A percentile compares a stretch with the other conserved stretches of the same genome.
Evolutionary conservation across 2,329 filamentous ascomycete species (phyloP).

Genomic region (Alternaria incomplexa): DNA sequence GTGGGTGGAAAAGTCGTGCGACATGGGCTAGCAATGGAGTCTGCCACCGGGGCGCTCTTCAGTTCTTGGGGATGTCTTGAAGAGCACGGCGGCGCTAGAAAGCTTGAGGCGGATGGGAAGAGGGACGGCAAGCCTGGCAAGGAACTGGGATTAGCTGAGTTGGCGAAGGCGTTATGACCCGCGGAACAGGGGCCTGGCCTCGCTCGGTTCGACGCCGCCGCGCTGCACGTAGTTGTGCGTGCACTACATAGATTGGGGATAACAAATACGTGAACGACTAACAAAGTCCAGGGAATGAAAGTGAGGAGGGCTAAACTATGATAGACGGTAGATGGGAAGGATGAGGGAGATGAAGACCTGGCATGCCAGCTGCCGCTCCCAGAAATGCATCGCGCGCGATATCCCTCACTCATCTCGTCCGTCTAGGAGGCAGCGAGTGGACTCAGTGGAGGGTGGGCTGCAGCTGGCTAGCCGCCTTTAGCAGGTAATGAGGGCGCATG

Average conservation of each 20-base stretch:
- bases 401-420: not conserved
- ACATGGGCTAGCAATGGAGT: constrained; percentile 41
- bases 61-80: constrained; percentile 17
- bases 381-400: not conserved
- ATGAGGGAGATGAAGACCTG: not conserved
- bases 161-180: constrained; percentile 28
- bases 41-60: constrained; percentile 31
- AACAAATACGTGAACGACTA: not conserved
- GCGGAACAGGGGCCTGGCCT: constrained; percentile 22
- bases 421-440: not conserved
- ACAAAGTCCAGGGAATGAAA: not conserved
- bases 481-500: constrained; percentile 29
- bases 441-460: not conserved
- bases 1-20: constrained; percentile 39
- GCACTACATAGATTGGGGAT: not conserved
- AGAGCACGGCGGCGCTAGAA: constrained; percentile 21
- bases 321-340: not conserved
- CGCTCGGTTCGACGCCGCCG: constrained; percentile 22
- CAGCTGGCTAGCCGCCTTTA: constrained; percentile 27
- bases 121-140: constrained; percentile 14
- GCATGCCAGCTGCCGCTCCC: not conserved
- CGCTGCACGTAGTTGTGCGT: constrained; percentile 19
- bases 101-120: constrained; percentile 17
- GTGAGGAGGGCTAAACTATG: not conserved
- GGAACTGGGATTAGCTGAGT: constrained; percentile 29